A percentile compares a stretch with the other conserved stretches of the same genome.
phyloP scores from a whole-genome alignment of 495 filamentous ascomycete genomes.

The Daldinia bambusicola region DNA sequence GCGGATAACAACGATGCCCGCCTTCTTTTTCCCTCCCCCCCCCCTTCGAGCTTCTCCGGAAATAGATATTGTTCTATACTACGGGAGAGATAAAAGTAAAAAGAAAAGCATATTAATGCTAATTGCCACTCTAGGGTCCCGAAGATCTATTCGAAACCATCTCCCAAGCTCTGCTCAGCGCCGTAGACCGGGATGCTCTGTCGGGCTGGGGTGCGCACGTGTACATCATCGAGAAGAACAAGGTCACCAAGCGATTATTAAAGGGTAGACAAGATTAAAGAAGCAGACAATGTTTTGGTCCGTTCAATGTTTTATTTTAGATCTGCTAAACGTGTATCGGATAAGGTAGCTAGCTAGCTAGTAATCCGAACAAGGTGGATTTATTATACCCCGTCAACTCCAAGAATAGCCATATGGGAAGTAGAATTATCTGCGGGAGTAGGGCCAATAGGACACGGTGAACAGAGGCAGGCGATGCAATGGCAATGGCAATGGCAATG shows the following conservation, averaged over 20 bases:
- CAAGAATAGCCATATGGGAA: neutral
- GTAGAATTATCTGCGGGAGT: neutral
- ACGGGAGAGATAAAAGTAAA: too few relatives aligned
- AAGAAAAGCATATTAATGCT: constrained; percentile 7
- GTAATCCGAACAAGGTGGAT: constrained; percentile 5
- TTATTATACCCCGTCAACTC: constrained; percentile 1
- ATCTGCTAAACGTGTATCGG: neutral
- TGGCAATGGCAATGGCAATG: constrained; percentile 18
- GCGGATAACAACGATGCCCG: too few relatives aligned
- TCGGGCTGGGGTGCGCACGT: constrained; percentile 99
- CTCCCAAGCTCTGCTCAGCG: constrained; percentile 95
- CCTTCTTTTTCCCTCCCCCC: too few relatives aligned
- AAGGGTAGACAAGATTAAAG: constrained; percentile 80
- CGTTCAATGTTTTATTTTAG: neutral
- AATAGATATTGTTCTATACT: too few relatives aligned
- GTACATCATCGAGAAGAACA: constrained; percentile 99
- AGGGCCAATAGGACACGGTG: constrained; percentile 1
- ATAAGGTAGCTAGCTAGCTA: neutral
- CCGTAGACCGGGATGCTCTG: constrained; percentile 93
- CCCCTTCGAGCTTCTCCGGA: too few relatives aligned
- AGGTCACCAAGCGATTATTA: constrained; percentile 96
- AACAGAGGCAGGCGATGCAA: constrained; percentile 20
- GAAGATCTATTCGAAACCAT: constrained; percentile 99
- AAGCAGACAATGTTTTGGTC: neutral
- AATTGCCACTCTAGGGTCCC: constrained; percentile 65